phyloP scores from a whole-genome alignment of 306 rosid species.

The Mimosa bimucronata region DNA sequence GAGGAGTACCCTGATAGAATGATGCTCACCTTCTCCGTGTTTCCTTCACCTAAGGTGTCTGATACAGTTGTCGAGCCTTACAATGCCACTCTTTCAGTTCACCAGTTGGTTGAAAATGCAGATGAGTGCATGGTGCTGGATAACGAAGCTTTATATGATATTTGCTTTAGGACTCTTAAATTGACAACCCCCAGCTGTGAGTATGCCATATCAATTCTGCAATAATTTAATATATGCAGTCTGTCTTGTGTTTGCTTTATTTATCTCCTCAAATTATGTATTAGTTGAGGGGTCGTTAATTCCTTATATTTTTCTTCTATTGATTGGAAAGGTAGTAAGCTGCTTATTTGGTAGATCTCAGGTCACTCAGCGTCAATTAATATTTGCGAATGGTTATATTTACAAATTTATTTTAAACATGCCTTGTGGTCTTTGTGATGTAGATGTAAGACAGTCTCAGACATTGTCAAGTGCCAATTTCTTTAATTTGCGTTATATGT shows the following conservation, averaged over 20 bases:
- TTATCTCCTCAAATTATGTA: not conserved
- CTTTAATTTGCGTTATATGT: not conserved
- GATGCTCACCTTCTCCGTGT: conserved; percentile 65
- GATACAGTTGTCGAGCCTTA: conserved; percentile 69
- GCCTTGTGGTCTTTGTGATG: conserved; percentile 1
- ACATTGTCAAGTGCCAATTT: not conserved
- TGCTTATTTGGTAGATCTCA: not conserved
- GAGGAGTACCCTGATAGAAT: conserved; percentile 69
- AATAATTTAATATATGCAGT: not conserved
- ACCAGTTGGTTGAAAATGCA: conserved; percentile 68
- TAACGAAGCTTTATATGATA: conserved; percentile 63
- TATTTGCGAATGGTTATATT: not conserved
- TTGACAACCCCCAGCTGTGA: conserved; percentile 67
- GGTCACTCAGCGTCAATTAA: not conserved
- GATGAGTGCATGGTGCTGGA: conserved; percentile 69
- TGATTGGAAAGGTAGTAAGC: not conserved
- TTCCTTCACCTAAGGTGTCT: conserved; percentile 63
- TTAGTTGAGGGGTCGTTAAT: not conserved
- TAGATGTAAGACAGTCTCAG: not conserved
- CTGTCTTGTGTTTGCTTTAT: not conserved
- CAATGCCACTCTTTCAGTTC: conserved; percentile 66
- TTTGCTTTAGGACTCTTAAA: conserved; percentile 64
- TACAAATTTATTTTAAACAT: not conserved
- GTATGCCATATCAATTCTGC: not conserved
- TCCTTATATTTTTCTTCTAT: not conserved